These are phyloP conservation scores for Lagenidium sp. DNA, from an alignment of 352 stramenopile genomes.

Conservation along the genomic window DNA sequence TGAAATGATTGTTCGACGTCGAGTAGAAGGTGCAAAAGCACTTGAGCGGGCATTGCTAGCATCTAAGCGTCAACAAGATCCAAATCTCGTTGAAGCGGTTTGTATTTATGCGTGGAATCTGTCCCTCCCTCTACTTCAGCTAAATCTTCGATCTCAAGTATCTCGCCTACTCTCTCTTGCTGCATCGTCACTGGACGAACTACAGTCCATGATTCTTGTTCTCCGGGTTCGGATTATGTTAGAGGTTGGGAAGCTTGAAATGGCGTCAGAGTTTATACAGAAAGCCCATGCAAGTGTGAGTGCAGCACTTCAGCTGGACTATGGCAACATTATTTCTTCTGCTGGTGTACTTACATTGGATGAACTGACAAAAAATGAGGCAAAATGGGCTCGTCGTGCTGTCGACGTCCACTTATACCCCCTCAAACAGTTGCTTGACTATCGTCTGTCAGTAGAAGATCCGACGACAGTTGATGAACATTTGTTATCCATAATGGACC, in stretches of 20 bases:
- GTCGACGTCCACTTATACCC: slow-evolving; percentile 65
- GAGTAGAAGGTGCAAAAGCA: slow-evolving; percentile 64
- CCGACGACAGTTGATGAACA: slow-evolving; percentile 22
- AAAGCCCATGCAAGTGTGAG: slow-evolving; percentile 61
- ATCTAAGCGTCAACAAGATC: slow-evolving; percentile 62
- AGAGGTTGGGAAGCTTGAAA: slow-evolving; percentile 82
- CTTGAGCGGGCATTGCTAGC: slow-evolving; percentile 75
- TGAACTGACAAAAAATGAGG: slow-evolving; percentile 17
- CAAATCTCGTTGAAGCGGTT: slow-evolving; percentile 69
- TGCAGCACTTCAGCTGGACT: slow-evolving; percentile 60
- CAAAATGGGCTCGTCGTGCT: slow-evolving; percentile 24
- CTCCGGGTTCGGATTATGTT: slow-evolving; percentile 76
- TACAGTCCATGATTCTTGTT: slow-evolving; percentile 70
- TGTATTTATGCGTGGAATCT: slow-evolving; percentile 83
- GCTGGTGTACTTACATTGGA: slow-evolving; percentile 15
- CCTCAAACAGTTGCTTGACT: slow-evolving; percentile 47
- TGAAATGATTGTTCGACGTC: slow-evolving; percentile 24
- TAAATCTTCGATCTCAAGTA: slow-evolving; percentile 55
- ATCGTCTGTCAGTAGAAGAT: slow-evolving; percentile 53
- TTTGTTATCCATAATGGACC: slow-evolving; percentile 56
- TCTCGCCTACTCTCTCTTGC: slow-evolving; percentile 61
- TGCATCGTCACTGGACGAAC: slow-evolving; percentile 50
- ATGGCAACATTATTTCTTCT: slow-evolving; percentile 15
- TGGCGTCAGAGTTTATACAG: slow-evolving; percentile 74
- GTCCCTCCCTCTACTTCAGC: slow-evolving; percentile 66